A percentile compares a stretch with the other conserved stretches of the same genome.
These are phyloP conservation scores for Metschnikowia aberdeeniae DNA, from an alignment of 805 yeast genomes.

Conservation along the genomic window DNA sequence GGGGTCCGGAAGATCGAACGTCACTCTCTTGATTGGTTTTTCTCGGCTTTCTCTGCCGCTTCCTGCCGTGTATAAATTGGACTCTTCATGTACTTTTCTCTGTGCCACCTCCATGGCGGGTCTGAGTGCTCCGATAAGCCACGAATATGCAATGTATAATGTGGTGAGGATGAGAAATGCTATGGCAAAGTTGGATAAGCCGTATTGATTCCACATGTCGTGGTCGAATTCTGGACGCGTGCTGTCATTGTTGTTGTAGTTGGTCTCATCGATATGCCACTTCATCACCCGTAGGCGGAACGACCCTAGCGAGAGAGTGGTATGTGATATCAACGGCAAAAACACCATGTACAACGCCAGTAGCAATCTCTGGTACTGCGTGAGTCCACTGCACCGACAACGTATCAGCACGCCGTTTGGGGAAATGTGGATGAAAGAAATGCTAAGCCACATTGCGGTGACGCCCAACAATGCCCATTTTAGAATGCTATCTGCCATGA, in stretches of 20 bases:
- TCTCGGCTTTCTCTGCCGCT: not conserved
- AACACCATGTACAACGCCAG: not conserved
- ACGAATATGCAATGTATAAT: not conserved
- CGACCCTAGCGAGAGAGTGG: not conserved
- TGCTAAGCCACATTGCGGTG: not conserved
- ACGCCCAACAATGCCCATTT: constrained; percentile 1
- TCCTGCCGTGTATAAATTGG: not conserved
- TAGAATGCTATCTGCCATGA: not conserved
- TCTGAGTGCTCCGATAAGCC: not conserved
- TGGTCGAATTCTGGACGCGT: constrained; percentile 1
- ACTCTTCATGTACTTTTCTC: not conserved
- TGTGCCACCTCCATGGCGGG: not conserved
- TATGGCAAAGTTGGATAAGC: not conserved
- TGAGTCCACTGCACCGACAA: not conserved
- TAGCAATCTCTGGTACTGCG: not conserved
- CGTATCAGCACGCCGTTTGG: not conserved
- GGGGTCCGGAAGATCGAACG: constrained; percentile 7
- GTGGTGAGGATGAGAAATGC: not conserved
- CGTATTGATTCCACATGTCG: not conserved
- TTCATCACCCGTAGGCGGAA: constrained; percentile 1
- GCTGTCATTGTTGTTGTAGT: not conserved
- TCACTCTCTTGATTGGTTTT: constrained; percentile 4
- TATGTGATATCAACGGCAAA: not conserved
- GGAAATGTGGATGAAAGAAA: not conserved
- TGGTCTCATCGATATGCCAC: not conserved